Percentiles rank a stretch among this genome's conserved stretches.
Evolutionary conservation across 768 basidiomycete genomes (phyloP).

Genomic region (Cyclocybe cylindracea): DNA sequence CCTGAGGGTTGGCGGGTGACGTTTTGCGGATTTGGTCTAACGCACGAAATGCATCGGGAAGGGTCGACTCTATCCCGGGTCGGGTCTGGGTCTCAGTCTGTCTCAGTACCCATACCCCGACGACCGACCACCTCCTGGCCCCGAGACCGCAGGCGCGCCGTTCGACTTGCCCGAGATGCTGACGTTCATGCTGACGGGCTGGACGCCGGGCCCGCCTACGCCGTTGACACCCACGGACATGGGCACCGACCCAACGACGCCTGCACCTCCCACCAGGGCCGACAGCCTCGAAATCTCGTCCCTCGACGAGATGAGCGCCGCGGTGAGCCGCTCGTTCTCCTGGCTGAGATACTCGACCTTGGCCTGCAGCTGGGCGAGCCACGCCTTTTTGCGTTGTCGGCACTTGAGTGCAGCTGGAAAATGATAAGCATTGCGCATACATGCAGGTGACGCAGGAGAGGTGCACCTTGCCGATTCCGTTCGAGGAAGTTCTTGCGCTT

Average conservation of each 20-base stretch:
- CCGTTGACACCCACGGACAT: conserved; percentile 15
- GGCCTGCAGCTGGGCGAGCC: conserved; percentile 89
- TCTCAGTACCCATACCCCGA: conserved; percentile 41
- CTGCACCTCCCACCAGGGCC: conserved; percentile 67
- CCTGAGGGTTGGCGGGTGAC: too few species aligned
- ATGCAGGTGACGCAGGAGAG: background rate
- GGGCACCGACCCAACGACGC: conserved; percentile 44
- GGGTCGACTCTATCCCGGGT: background rate
- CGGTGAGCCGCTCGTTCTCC: conserved; percentile 93
- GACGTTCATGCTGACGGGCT: conserved; percentile 50
- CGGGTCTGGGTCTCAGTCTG: background rate
- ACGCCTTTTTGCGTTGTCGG: conserved; percentile 98
- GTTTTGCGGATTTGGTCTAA: too few species aligned
- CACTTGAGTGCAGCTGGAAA: conserved; percentile 91
- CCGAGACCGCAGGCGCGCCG: conserved; percentile 29
- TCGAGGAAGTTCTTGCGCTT: conserved; percentile 97
- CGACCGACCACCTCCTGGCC: conserved; percentile 30
- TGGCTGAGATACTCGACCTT: conserved; percentile 91
- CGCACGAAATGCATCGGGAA: background rate
- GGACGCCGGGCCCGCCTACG: conserved; percentile 32
- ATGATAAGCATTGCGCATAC: background rate
- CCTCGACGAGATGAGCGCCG: conserved; percentile 82
- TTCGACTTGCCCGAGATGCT: conserved; percentile 31
- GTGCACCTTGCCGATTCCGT: conserved; percentile 90
- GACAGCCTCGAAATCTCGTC: conserved; percentile 90